Conservation (phyloP, 176 grass and related monocot genomes). For the Paspalum notatum region DNA sequence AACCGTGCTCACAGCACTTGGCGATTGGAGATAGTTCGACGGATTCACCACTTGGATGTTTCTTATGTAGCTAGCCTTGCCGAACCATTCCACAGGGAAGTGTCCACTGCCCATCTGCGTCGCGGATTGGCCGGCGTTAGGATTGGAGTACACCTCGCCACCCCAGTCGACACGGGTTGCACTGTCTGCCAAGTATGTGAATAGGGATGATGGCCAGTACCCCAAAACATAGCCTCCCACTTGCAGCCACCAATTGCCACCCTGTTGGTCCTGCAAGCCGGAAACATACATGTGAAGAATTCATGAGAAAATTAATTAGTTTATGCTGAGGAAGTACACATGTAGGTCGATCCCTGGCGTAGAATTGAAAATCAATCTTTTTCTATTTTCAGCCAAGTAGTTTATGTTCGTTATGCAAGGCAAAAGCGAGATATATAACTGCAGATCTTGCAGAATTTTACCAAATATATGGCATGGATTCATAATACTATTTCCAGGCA, state of each 20-base stretch:
- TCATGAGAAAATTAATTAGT: conserved; percentile 23
- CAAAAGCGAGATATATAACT: too few species aligned
- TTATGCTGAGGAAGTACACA: conserved; percentile 9
- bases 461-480: too few species aligned
- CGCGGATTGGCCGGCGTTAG: conserved; percentile 39
- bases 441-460: too few species aligned
- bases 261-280: conserved; percentile 42
- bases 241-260: conserved; percentile 61
- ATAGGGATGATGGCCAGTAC: conserved; percentile 59
- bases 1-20: conserved; percentile 19
- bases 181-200: conserved; percentile 40
- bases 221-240: conserved; percentile 39
- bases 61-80: conserved; percentile 58
- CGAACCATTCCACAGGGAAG: conserved; percentile 51
- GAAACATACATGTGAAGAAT: background rate
- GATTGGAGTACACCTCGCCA: conserved; percentile 46
- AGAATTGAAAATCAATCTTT: too few species aligned
- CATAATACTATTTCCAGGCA: too few species aligned
- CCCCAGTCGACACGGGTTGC: conserved; percentile 54
- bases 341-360: too few species aligned
- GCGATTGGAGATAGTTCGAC: conserved; percentile 37
- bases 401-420: too few species aligned
- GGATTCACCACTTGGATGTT: conserved; percentile 57
- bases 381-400: too few species aligned
- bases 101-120: conserved; percentile 58